Evolutionary conservation across 495 filamentous ascomycete species (phyloP), one percentile per base, ranked within the genome.

Genomic region (Penicillium coffeae): DNA sequence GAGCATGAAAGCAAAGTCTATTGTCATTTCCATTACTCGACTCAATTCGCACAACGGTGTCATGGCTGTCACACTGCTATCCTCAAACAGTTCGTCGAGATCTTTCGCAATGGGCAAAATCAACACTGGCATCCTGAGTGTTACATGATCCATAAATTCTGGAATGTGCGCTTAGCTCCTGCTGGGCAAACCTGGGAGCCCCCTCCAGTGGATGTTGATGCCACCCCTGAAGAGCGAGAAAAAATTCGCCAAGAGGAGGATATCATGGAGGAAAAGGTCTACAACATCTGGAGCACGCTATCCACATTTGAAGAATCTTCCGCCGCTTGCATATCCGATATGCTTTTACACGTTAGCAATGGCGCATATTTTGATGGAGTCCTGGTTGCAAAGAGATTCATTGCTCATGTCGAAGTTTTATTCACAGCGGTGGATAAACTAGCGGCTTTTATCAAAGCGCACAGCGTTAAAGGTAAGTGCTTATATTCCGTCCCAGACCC

Each of bases 61-160:
- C 94, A 89, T 65, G 94, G 94, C 27, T 99, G 94, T 61, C 89
- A 95, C 52, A 96, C 90, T 4, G 86, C 93, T n/a, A 99, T 99
- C 47, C 75, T 99, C 16, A 99, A 99, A 69, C 94, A 99, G 62
- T 99, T 99, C 60, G 94, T 99, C 20, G 93, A 99, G 67, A 96
- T 99, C 50, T 97, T 90, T 68, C 83, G 94, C 41, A 96, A 97
- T 65, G 92, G 93, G 0, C 84, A 94, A 62, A 95, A 97, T 61
- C 94, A 99, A 63, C 94, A 99, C 59, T 99, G 94, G 94, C 94
- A 99, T 62, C 94, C 94, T 2, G 94, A 99, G 65, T 99, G 94
- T 68, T 99, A 99, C 65, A 99, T 97, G 93, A 99, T 99, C 36
- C 94, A 99, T 68, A 99, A 99, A 63, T 99, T 97, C 71, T 99